phyloP scores from a whole-genome alignment of 2,329 filamentous ascomycete genomes.

The Raffaelea arxii region DNA sequence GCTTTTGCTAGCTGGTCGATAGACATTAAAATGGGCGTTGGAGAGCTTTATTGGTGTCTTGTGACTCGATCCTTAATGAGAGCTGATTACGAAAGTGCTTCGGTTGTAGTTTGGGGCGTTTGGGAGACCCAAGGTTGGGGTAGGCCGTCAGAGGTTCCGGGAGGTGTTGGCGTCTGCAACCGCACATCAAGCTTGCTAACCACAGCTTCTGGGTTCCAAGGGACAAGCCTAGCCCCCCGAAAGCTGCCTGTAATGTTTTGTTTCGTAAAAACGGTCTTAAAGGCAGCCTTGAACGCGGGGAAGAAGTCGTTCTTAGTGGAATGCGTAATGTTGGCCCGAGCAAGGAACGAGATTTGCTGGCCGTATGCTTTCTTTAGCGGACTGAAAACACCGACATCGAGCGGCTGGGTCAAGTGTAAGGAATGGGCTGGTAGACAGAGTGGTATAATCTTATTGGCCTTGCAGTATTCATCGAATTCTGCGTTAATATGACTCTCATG shows the following conservation, averaged over 20 bases:
- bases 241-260: not conserved
- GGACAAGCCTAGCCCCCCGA: not conserved
- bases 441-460: constrained; percentile 6
- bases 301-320: not conserved
- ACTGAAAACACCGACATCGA: constrained; percentile 5
- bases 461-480: constrained; percentile 4
- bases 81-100: constrained; percentile 2
- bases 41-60: constrained; percentile 6
- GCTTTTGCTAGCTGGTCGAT: constrained; percentile 4
- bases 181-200: not conserved
- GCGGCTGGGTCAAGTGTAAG: constrained; percentile 7
- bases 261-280: not conserved
- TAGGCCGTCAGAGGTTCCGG: not conserved
- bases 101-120: not conserved
- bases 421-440: not conserved
- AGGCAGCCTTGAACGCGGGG: not conserved
- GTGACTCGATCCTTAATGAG: constrained; percentile 9
- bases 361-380: not conserved
- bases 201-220: not conserved
- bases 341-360: not conserved
- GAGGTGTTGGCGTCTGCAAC: not conserved
- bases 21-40: constrained; percentile 3
- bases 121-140: not conserved
- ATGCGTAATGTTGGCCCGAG: not conserved
- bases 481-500: constrained; percentile 2